Evolutionary conservation across 441 rosid species (phyloP).

Genomic region (Gossypium davidsonii): DNA sequence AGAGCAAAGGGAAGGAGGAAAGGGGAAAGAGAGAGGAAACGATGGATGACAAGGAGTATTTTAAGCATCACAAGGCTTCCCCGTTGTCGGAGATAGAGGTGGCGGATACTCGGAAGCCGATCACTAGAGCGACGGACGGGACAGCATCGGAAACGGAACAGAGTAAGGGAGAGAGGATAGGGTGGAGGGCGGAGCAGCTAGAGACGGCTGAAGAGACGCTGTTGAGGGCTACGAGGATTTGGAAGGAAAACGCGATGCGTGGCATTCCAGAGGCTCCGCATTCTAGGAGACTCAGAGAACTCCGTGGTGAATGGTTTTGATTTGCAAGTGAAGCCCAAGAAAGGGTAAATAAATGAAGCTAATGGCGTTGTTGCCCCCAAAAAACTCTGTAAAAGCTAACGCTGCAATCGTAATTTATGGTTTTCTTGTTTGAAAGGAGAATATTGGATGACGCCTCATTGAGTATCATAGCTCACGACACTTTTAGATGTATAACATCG

Average conservation of each 20-base stretch:
- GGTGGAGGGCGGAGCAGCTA: slow-evolving; percentile 71
- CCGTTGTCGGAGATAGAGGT: slow-evolving; percentile 56
- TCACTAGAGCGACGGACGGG: slow-evolving; percentile 61
- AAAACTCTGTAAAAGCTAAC: too few relatives aligned
- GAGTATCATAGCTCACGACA: too few relatives aligned
- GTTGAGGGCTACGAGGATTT: slow-evolving; percentile 46
- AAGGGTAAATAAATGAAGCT: background rate
- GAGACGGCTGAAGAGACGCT: slow-evolving; percentile 78
- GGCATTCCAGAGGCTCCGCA: slow-evolving; percentile 70
- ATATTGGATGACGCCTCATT: too few relatives aligned
- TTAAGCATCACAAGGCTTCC: slow-evolving; percentile 53
- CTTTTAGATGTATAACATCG: too few relatives aligned
- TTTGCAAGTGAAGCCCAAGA: background rate
- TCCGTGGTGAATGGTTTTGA: slow-evolving; percentile 74
- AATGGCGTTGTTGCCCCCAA: background rate
- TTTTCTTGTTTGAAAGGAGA: too few relatives aligned
- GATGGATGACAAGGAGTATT: slow-evolving; percentile 41
- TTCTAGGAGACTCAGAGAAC: slow-evolving; percentile 51
- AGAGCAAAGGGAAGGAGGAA: slow-evolving; percentile 16
- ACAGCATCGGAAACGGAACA: slow-evolving; percentile 15
- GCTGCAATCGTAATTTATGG: too few relatives aligned
- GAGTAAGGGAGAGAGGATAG: slow-evolving; percentile 28
- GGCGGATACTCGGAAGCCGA: slow-evolving; percentile 71
- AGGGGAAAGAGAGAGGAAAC: slow-evolving; percentile 11
- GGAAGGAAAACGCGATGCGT: slow-evolving; percentile 54